Conservation (phyloP, 805 yeast species). For the Candida montana region DNA sequence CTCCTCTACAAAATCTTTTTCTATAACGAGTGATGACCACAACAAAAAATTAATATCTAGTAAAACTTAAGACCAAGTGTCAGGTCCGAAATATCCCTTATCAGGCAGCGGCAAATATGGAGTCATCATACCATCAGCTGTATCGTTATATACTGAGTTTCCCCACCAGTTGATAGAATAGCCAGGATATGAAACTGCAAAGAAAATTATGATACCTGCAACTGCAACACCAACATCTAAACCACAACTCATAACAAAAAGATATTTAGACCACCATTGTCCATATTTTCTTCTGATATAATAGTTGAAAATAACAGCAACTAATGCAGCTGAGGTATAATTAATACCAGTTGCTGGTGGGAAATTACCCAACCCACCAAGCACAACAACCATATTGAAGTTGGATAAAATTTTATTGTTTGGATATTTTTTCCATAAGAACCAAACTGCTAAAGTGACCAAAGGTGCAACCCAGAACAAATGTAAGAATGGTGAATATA, state of each 20-base stretch:
- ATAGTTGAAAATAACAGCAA: constrained; percentile 42
- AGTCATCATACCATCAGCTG: constrained; percentile 29
- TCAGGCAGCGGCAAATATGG: constrained; percentile 29
- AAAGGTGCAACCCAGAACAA: too few species aligned
- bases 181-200: constrained; percentile 46
- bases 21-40: too few species aligned
- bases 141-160: constrained; percentile 40
- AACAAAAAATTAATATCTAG: too few species aligned
- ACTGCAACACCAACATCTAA: constrained; percentile 59
- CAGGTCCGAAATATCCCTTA: constrained; percentile 22
- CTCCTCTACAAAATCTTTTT: too few species aligned
- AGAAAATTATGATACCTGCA: constrained; percentile 48
- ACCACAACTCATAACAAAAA: constrained; percentile 51
- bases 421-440: too few species aligned
- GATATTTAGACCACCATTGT: constrained; percentile 58
- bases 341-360: too few species aligned
- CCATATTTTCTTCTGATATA: constrained; percentile 41
- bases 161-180: constrained; percentile 54
- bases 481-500: constrained; percentile 37
- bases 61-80: too few species aligned
- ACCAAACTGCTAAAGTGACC: too few species aligned
- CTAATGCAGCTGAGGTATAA: too few species aligned
- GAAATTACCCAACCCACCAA: too few species aligned
- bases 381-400: too few species aligned
- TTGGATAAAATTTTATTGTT: too few species aligned